A percentile compares a stretch with the other conserved stretches of the same genome.
Evolutionary conservation across 495 filamentous ascomycete species (phyloP).

Genomic region (Bacidia rubella): DNA sequence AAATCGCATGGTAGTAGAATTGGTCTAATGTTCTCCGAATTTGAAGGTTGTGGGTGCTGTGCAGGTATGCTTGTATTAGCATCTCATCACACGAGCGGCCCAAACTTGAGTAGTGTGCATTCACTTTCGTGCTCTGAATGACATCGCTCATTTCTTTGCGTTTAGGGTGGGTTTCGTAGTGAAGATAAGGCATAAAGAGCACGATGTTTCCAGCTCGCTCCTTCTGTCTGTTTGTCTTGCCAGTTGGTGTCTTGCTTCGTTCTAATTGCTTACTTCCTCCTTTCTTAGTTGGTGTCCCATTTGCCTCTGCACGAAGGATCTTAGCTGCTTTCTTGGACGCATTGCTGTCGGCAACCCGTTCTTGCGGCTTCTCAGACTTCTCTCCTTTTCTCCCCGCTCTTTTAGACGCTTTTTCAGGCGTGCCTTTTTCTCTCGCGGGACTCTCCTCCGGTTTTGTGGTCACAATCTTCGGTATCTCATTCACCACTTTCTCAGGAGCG

Average conservation of each 20-base stretch:
- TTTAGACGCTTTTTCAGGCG: slow-evolving; percentile 8
- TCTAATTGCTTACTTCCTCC: slow-evolving; percentile 16
- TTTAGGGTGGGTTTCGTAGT: slow-evolving; percentile 48
- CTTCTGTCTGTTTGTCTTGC: slow-evolving; percentile 17
- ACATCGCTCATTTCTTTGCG: slow-evolving; percentile 46
- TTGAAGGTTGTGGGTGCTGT: slow-evolving; percentile 42
- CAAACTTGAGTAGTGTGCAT: slow-evolving; percentile 17
- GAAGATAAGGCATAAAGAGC: slow-evolving; percentile 55
- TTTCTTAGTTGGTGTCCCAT: slow-evolving; percentile 15
- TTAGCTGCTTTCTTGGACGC: not conserved
- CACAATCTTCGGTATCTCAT: not conserved
- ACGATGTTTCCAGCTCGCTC: slow-evolving; percentile 37
- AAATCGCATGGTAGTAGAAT: slow-evolving; percentile 59
- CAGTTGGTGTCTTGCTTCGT: slow-evolving; percentile 25
- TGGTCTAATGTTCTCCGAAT: slow-evolving; percentile 57
- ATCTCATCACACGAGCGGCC: slow-evolving; percentile 41
- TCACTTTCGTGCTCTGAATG: slow-evolving; percentile 36
- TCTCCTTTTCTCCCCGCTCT: slow-evolving; percentile 3
- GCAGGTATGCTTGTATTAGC: slow-evolving; percentile 49
- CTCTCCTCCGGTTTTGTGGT: not conserved
- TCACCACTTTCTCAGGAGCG: not conserved
- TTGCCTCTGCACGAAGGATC: not conserved
- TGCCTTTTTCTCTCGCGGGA: slow-evolving; percentile 13
- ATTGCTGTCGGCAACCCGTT: not conserved
- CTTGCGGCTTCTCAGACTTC: not conserved